Conservation (phyloP, 345 rosid species). For the Citrus inodora region DNA sequence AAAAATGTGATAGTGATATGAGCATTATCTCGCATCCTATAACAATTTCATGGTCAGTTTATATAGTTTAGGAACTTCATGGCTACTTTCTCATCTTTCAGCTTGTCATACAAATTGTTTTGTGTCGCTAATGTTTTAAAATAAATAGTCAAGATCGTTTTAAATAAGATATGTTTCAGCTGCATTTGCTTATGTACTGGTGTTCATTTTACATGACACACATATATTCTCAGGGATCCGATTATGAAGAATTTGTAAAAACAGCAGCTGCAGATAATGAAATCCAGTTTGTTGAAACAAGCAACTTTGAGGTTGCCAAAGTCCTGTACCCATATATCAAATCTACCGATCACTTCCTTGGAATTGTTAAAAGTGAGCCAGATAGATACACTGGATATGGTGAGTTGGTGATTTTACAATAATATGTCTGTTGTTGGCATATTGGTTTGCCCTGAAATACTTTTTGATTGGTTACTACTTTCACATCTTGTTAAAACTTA, state of each 20-base stretch:
- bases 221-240: slow-evolving; percentile 45
- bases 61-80: not conserved
- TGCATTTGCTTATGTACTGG: not conserved
- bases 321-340: slow-evolving; percentile 56
- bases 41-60: not conserved
- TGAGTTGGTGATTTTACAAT: slow-evolving; percentile 29
- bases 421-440: not conserved
- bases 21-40: not conserved
- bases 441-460: not conserved
- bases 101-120: not conserved
- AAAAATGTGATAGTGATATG: too few species aligned
- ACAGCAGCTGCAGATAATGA: slow-evolving; percentile 61
- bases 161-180: not conserved
- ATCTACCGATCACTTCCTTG: slow-evolving; percentile 39
- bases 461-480: not conserved
- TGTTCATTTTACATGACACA: not conserved
- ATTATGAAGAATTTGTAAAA: slow-evolving; percentile 61
- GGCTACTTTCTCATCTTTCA: not conserved
- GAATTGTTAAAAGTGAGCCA: slow-evolving; percentile 78
- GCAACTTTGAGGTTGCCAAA: slow-evolving; percentile 41
- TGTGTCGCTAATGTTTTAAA: not conserved
- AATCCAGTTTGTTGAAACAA: slow-evolving; percentile 70
- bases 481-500: not conserved
- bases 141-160: not conserved
- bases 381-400: slow-evolving; percentile 69